Base-by-base conservation (phyloP, 2,329 filamentous ascomycete species). In the Colletotrichum godetiae region DNA sequence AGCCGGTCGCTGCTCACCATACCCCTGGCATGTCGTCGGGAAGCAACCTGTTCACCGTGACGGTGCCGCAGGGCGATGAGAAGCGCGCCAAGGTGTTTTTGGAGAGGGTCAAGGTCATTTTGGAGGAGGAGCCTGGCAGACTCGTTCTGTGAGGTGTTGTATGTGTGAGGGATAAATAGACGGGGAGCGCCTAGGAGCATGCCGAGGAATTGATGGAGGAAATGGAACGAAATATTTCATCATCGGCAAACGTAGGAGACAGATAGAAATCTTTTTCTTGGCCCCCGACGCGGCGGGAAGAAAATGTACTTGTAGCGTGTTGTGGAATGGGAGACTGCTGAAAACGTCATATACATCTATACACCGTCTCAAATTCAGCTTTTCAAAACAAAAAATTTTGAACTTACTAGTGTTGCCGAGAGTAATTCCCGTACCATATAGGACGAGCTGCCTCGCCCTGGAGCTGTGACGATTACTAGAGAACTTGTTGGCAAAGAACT, bases 31-130 rank as follows among this genome's bases (percentile, higher is more conserved):
- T 89, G 13, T 87, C 87, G 7, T 85, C 86, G 3, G 89, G 92
- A 15, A 85, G 90, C 67, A 97, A 97, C 81, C 86, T 95, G 0
- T 97, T 98, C 81, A 96, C 91, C 78, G 85, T 99, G 64, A 92
- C 88, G 33, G 95, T 97, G 24, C 91, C 93, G 52, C 91, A 90
- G 83, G 90, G 90, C 10, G 97, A 99, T 82, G 93, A 95, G 88
- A 90, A 92, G 85, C 89, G 95, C 78, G 97, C 94, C 15, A 88
- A 90, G 79, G 88, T 92, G 12, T 99, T 98, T 85, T 83, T 99
- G 76, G 93, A 96, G 84, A 91, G 94, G 78, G 90, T 98, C 80
- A 98, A 98, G 90, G 85, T 88, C 58, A 92, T 96, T 31, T 83
- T 99, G 77, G 94, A 97, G 84, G 88, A 90, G 76, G 93, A 97